Evolutionary conservation across 2,329 filamentous ascomycete genomes (phyloP).

Genomic region (Pseudogymnoascus sp.): DNA sequence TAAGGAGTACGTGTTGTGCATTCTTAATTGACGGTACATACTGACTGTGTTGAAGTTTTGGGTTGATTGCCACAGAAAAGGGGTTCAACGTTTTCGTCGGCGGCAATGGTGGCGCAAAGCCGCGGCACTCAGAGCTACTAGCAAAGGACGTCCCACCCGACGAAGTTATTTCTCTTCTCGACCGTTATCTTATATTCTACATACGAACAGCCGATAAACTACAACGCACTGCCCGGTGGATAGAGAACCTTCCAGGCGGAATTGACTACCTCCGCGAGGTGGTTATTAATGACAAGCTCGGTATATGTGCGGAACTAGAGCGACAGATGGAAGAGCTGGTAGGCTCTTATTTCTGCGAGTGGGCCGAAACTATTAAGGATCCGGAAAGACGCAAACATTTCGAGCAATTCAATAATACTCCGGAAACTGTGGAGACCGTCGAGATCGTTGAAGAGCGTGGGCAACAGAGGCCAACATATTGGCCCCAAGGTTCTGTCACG

Average conservation of each 20-base stretch:
- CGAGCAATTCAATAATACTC: constrained; percentile 75
- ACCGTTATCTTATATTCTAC: constrained; percentile 88
- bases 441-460: constrained; percentile 64
- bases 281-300: constrained; percentile 75
- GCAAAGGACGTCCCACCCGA: constrained; percentile 79
- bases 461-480: constrained; percentile 67
- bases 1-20: constrained; percentile 57
- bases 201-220: constrained; percentile 87
- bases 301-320: constrained; percentile 76
- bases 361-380: constrained; percentile 70
- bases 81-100: constrained; percentile 90
- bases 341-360: constrained; percentile 80
- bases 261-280: constrained; percentile 77
- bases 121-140: constrained; percentile 70
- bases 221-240: constrained; percentile 80
- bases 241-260: constrained; percentile 75
- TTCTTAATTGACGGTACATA: neutral
- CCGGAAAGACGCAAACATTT: constrained; percentile 63
- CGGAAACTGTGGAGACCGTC: constrained; percentile 58
- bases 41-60: constrained; percentile 49
- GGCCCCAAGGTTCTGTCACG: constrained; percentile 58
- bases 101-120: constrained; percentile 82
- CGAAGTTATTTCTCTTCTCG: constrained; percentile 73
- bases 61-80: constrained; percentile 84
- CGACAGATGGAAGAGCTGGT: constrained; percentile 82